Evolutionary conservation across 306 rosid genomes (phyloP), one percentile per base, ranked within the genome.

Genomic region (Inga oerstediana): DNA sequence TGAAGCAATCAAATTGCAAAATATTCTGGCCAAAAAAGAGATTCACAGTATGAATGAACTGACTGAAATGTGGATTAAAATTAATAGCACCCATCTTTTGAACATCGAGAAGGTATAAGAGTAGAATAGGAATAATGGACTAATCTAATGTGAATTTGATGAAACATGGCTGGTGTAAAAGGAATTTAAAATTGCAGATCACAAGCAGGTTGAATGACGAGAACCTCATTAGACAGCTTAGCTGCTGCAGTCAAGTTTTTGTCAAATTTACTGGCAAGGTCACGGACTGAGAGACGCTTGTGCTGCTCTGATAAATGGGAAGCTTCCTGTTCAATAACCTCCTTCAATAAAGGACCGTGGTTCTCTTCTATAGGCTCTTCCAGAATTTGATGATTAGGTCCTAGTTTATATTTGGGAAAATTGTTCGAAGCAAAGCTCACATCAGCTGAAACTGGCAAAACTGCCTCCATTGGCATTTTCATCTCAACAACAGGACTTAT

Each of bases 201-300:
- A 68, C 58, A 84, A 61, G 65, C 67, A 43, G 34, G 5, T 27
- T 80, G 83, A 61, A 79, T 66, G 54, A 72, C 16, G 43, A 69
- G 80, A 88, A 93, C 99, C 98, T 93, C 97, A 79, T 96, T 91
- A 56, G 99, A 86, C 88, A 96, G 83, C 88, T 96, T 91, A 77
- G 98, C 95, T 77, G 98, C 98, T 79, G 98, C 88, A 81, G 96
- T 78, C 93, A 96, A 84, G 90, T 93, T 96, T 87, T 91, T 96
- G 87, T 96, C 99, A 72, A 96, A 96, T 96, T 90, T 96, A 86
- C 89, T 87, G 27, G 99, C 99, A 81, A 96, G 98, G 80, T 96
- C 99, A 15, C 98, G 99, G 82, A 96, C 98, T 35, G 99, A 96
- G 85, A 96, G 91, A 70, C 98, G 98, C 83, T 96, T 93, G 89